These are phyloP conservation scores for Cyanidiococcus yangmingshanensis DNA, from an alignment of 23 red algal species.

Conservation along the genomic window DNA sequence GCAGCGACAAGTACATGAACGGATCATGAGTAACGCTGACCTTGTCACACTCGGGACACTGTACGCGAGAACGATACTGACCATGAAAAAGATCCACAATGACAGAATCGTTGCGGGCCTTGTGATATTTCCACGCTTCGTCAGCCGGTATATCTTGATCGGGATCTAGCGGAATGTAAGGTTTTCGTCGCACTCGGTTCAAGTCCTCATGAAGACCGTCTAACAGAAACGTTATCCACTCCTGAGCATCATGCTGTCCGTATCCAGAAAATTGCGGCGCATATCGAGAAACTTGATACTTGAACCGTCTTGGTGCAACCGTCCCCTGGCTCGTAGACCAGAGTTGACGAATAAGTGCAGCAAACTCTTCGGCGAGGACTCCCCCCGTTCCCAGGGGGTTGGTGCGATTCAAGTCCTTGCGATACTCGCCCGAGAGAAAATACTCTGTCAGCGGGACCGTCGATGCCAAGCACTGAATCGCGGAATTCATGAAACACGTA, in stretches of 20 bases:
- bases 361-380: slow-evolving; percentile 32
- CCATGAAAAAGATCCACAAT: slow-evolving; percentile 41
- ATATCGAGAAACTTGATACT: slow-evolving; percentile 28
- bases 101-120: slow-evolving; percentile 30
- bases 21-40: slow-evolving; percentile 44
- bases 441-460: slow-evolving; percentile 28
- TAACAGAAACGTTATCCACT: slow-evolving; percentile 33
- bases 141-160: slow-evolving; percentile 24
- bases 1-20: slow-evolving; percentile 40
- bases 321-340: slow-evolving; percentile 22
- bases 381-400: slow-evolving; percentile 38
- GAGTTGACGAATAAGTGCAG: slow-evolving; percentile 21
- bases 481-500: slow-evolving; percentile 36
- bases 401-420: slow-evolving; percentile 21
- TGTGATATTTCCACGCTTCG: slow-evolving; percentile 30
- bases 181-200: slow-evolving; percentile 37
- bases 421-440: slow-evolving; percentile 24
- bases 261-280: slow-evolving; percentile 41
- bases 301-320: slow-evolving; percentile 31
- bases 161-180: slow-evolving; percentile 25
- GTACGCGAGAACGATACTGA: slow-evolving; percentile 29
- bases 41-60: slow-evolving; percentile 33
- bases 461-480: slow-evolving; percentile 25
- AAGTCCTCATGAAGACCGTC: slow-evolving; percentile 45
- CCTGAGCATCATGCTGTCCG: slow-evolving; percentile 37